These are phyloP conservation scores for Sisymbrium irio DNA, from an alignment of 345 rosid genomes.

Conservation along the genomic window DNA sequence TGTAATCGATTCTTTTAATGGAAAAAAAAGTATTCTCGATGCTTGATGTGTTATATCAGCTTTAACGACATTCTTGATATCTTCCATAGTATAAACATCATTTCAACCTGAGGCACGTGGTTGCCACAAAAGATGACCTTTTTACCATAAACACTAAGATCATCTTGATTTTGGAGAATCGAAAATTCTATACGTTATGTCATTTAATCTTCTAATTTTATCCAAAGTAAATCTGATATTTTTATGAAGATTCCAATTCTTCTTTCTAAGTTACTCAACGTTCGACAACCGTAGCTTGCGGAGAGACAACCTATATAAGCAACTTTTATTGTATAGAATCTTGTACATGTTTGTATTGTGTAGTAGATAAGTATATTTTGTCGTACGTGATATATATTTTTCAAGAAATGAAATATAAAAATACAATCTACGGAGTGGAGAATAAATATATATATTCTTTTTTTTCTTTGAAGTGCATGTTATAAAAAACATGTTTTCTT, in stretches of 20 bases:
- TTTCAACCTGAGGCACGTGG: slow-evolving; percentile 52
- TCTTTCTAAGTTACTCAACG: slow-evolving; percentile 12
- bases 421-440: background rate
- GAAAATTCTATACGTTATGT: slow-evolving; percentile 79
- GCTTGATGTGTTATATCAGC: slow-evolving; percentile 27
- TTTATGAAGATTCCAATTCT: background rate
- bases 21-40: background rate
- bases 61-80: slow-evolving; percentile 6
- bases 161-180: slow-evolving; percentile 57
- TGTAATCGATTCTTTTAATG: slow-evolving; percentile 18
- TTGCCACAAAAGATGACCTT: slow-evolving; percentile 41
- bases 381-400: slow-evolving; percentile 28
- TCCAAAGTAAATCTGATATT: background rate
- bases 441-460: background rate
- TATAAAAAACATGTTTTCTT: background rate
- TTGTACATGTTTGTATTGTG: slow-evolving; percentile 25
- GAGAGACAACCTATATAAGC: slow-evolving; percentile 16
- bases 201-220: background rate
- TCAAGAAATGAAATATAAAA: background rate
- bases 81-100: slow-evolving; percentile 43
- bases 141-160: slow-evolving; percentile 42
- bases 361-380: slow-evolving; percentile 24
- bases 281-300: slow-evolving; percentile 22
- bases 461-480: background rate
- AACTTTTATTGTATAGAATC: background rate